Evolutionary conservation across 331 rosid genomes (phyloP).

Genomic region (Saraca asoca): DNA sequence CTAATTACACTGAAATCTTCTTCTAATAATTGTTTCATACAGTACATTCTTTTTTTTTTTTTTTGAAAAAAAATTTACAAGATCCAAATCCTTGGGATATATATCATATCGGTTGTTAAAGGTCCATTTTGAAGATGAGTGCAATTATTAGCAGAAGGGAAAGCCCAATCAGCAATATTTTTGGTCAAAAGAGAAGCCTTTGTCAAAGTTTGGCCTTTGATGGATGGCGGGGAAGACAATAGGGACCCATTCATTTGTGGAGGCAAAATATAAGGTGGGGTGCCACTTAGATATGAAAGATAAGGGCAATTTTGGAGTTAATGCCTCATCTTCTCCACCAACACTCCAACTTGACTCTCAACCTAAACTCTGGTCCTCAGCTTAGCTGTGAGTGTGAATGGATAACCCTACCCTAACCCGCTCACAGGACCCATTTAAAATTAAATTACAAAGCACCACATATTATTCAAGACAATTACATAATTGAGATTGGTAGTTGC

Average conservation of each 20-base stretch:
- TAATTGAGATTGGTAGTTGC: not conserved
- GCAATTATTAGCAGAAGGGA: constrained; percentile 19
- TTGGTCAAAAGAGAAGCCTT: constrained; percentile 40
- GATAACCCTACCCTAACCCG: constrained; percentile 28
- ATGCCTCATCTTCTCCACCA: constrained; percentile 32
- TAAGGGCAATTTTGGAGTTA: constrained; percentile 49
- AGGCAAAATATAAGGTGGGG: constrained; percentile 46
- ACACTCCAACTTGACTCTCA: constrained; percentile 1
- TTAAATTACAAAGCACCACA: constrained; percentile 5
- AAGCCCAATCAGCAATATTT: constrained; percentile 20
- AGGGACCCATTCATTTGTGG: constrained; percentile 52
- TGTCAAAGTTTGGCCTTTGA: constrained; percentile 39
- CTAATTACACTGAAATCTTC: too few relatives aligned
- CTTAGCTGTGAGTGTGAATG: constrained; percentile 43
- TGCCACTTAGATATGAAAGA: constrained; percentile 45
- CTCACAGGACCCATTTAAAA: constrained; percentile 31
- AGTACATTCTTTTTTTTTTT: too few relatives aligned
- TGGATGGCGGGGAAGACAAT: constrained; percentile 33
- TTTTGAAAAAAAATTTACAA: too few relatives aligned
- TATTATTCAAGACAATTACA: not conserved
- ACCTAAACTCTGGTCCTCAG: constrained; percentile 19
- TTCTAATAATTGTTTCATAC: too few relatives aligned
- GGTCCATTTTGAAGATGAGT: constrained; percentile 20
- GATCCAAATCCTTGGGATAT: too few relatives aligned
- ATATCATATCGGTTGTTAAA: constrained; percentile 4